Base-by-base conservation (phyloP, 208 protist genomes). In the Trypanosoma theileri region DNA sequence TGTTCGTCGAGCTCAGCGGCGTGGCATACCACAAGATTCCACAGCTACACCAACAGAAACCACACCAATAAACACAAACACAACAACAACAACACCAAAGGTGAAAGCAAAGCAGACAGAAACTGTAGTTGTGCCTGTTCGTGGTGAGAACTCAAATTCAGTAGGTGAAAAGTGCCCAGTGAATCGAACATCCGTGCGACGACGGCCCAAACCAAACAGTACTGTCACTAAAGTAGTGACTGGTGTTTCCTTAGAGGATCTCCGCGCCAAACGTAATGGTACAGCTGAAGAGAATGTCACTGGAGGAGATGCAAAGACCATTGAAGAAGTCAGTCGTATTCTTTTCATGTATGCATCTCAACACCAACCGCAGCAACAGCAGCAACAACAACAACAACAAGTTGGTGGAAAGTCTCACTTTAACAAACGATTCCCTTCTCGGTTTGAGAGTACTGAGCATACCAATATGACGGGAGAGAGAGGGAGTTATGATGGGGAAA, bases 201-300 rank as follows among this genome's bases (percentile, higher is more conserved):
- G 68, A 26, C 62, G 66, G 46, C 35, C 64, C 50, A 63, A 66
- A 53, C 58, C 44, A 44, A 68, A n/a, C 73, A 81, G 21, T 68
- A 85, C 57, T 35, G 51, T 66, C 57, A 88, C 74, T 73, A 75
- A 45, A 54, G 69, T 69, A 4, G 66, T 66, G 12, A 79, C 65
- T 21, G 64, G 44, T 52, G 61, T 69, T 59, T 76, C 71, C 51
- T 44, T 76, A 24, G 71, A 76, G 19, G 64, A 19, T 4, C 51
- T 76, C 8, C 71, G 71, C 1, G 71, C 71, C 12, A 76, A 70
- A 31, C 62, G 71, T 3, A 76, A 76, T 45, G 71, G 71, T 13
- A 76, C 71, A 3, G 42, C 46, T 13, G 57, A 40, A n/a, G 71
- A 61, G 21, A 21, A 16, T 26, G 13, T 16, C 12, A 16, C 45